Conservation (phyloP, 495 filamentous ascomycete genomes). For the Xanthoparmelia taractica region DNA sequence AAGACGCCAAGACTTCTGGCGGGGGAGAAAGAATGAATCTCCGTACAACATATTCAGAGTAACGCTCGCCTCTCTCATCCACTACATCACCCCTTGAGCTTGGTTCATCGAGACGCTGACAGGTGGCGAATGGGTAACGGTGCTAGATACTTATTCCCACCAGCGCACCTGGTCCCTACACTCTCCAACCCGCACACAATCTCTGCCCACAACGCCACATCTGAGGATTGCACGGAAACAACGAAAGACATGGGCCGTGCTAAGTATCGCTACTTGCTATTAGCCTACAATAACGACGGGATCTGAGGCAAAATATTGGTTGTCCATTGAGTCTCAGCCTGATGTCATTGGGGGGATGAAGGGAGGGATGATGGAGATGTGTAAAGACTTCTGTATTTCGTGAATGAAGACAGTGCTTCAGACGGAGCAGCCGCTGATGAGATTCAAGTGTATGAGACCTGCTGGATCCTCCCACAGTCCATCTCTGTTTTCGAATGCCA, state of each 20-base stretch:
- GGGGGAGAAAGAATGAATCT: neutral
- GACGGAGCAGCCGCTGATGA: no score
- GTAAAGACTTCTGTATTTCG: neutral
- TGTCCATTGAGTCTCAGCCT: neutral
- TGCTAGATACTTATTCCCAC: no score
- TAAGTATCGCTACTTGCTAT: neutral
- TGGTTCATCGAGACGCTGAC: no score
- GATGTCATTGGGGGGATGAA: neutral
- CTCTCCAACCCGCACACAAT: no score
- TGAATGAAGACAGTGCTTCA: neutral
- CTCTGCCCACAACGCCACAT: no score
- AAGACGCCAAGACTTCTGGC: no score
- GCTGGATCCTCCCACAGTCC: neutral
- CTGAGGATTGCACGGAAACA: no score
- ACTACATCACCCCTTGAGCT: no score
- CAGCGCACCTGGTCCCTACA: neutral
- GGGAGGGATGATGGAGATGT: neutral
- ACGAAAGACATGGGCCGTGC: neutral
- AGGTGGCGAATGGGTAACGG: no score
- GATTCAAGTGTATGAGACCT: neutral
- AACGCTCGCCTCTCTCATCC: no score
- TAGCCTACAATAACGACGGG: neutral
- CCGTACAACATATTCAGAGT: no score
- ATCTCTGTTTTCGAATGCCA: neutral
- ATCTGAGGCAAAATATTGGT: neutral